Evolutionary conservation across 2,329 filamentous ascomycete species (phyloP).

Genomic region (Fusarium camptoceras): DNA sequence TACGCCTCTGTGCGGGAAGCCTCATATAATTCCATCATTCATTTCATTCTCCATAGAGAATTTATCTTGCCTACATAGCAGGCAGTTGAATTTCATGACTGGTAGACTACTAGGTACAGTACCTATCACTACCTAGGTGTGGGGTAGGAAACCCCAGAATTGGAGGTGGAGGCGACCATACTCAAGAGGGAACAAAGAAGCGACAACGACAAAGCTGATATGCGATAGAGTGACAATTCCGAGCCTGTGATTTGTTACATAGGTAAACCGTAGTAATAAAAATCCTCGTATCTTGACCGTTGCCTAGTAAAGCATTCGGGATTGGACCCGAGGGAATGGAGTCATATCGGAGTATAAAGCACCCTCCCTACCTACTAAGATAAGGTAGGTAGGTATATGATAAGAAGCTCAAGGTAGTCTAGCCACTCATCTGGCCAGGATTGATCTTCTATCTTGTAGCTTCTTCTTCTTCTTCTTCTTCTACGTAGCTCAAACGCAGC

Average conservation of each 20-base stretch:
- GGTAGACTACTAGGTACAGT: neutral
- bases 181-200: slow-evolving; percentile 23
- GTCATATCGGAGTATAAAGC: slow-evolving; percentile 12
- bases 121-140: neutral
- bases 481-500: neutral
- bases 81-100: slow-evolving; percentile 15
- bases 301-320: slow-evolving; percentile 23
- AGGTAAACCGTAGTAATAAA: neutral
- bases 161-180: slow-evolving; percentile 24
- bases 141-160: slow-evolving; percentile 10
- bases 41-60: neutral
- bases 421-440: neutral
- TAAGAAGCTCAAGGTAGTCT: slow-evolving; percentile 30
- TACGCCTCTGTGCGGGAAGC: neutral
- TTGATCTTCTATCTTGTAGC: neutral
- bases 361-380: neutral
- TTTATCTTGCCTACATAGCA: neutral
- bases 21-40: neutral
- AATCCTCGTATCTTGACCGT: slow-evolving; percentile 8
- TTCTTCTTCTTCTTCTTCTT: neutral
- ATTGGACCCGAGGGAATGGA: slow-evolving; percentile 21
- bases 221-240: slow-evolving; percentile 7
- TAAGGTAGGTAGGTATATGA: slow-evolving; percentile 6
- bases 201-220: slow-evolving; percentile 16
- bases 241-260: slow-evolving; percentile 8